phyloP scores from a whole-genome alignment of 1,284 basidiomycete species.

The Cutaneotrichosporon spelunceum region DNA sequence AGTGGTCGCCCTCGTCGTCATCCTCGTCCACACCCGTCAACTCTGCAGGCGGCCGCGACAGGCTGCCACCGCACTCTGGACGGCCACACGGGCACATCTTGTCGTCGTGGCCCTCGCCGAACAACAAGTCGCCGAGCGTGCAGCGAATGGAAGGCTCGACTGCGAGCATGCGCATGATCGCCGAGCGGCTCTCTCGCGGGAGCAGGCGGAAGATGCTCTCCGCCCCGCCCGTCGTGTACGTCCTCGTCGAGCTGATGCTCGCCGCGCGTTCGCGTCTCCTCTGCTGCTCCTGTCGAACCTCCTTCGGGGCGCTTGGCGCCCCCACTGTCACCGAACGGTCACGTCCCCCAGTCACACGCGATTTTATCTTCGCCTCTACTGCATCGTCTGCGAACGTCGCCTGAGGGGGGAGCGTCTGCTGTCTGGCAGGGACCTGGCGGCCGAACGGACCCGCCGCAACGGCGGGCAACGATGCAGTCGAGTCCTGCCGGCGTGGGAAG shows the following conservation, averaged over 20 bases:
- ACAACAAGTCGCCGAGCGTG: constrained; percentile 87
- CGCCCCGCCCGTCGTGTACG: constrained; percentile 78
- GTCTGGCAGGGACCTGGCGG: constrained; percentile 21
- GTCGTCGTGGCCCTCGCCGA: constrained; percentile 70
- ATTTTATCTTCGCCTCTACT: background rate
- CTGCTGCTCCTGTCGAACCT: constrained; percentile 39
- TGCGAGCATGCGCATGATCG: constrained; percentile 88
- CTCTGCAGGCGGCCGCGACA: constrained; percentile 49
- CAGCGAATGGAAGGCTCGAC: constrained; percentile 85
- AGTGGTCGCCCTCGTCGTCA: constrained; percentile 53
- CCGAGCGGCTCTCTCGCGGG: constrained; percentile 83
- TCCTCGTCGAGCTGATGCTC: constrained; percentile 51
- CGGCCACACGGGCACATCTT: constrained; percentile 72
- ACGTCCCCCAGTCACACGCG: background rate
- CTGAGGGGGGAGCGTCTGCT: constrained; percentile 24
- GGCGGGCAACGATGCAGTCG: constrained; percentile 60
- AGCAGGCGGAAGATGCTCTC: constrained; percentile 97
- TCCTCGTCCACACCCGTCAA: constrained; percentile 40
- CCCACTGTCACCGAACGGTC: constrained; percentile 20
- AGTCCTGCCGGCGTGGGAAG: constrained; percentile 66
- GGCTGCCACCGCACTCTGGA: constrained; percentile 52
- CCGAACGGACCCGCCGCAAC: constrained; percentile 23
- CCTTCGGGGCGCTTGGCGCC: constrained; percentile 13
- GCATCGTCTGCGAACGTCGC: background rate
- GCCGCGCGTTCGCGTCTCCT: constrained; percentile 43